phyloP scores from a whole-genome alignment of 2,329 filamentous ascomycete species.

The Verticillium longisporum region DNA sequence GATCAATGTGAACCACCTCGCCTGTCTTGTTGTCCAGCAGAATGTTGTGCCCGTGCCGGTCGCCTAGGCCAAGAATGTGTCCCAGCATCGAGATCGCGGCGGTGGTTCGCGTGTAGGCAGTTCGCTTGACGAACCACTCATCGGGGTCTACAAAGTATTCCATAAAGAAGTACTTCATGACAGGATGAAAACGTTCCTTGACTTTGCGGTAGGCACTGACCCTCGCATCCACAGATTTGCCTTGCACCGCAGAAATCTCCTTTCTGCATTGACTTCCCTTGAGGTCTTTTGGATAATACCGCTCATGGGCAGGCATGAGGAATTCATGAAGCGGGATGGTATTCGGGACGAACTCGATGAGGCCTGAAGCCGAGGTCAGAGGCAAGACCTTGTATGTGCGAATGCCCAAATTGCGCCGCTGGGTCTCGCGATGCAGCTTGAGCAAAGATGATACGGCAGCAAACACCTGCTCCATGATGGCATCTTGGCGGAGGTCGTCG shows the following conservation, averaged over 20 bases:
- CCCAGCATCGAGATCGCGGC: slow-evolving; percentile 94
- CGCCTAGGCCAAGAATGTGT: slow-evolving; percentile 85
- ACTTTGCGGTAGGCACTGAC: slow-evolving; percentile 72
- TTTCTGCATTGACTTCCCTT: slow-evolving; percentile 71
- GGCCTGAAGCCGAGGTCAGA: slow-evolving; percentile 73
- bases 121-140: slow-evolving; percentile 85
- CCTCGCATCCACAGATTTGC: slow-evolving; percentile 61
- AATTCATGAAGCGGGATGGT: slow-evolving; percentile 90
- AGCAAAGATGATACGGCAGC: slow-evolving; percentile 88
- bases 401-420: slow-evolving; percentile 82
- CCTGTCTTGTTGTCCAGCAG: slow-evolving; percentile 83
- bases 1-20: slow-evolving; percentile 93
- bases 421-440: slow-evolving; percentile 76
- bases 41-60: slow-evolving; percentile 95
- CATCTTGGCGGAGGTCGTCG: slow-evolving; percentile 93
- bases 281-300: slow-evolving; percentile 78
- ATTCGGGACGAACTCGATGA: slow-evolving; percentile 96
- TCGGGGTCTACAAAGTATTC: slow-evolving; percentile 90
- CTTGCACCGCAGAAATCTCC: slow-evolving; percentile 68
- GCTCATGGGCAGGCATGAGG: slow-evolving; percentile 81
- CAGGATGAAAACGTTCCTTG: slow-evolving; percentile 77
- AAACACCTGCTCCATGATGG: slow-evolving; percentile 99
- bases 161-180: slow-evolving; percentile 96
- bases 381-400: slow-evolving; percentile 96
- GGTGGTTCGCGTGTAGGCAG: slow-evolving; percentile 89